Evolutionary conservation across 441 rosid species (phyloP).

Genomic region (Dalechampia spathulata): DNA sequence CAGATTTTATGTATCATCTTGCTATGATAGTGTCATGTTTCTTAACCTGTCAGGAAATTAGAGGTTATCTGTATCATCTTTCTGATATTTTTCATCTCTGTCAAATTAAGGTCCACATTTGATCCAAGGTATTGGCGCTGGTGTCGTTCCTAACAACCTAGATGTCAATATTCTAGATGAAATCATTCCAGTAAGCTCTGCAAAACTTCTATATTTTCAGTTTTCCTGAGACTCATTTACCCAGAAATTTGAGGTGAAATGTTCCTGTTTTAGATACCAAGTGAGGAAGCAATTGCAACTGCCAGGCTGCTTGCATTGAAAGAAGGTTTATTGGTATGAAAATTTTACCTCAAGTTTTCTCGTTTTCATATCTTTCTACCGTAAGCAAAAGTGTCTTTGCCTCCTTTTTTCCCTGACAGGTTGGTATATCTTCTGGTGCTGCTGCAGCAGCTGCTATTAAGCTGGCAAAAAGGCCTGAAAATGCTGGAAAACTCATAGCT

Average conservation of each 20-base stretch:
- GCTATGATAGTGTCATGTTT: too few species aligned
- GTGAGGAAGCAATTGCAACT: slow-evolving; percentile 77
- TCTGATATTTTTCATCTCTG: too few species aligned
- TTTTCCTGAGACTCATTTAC: too few species aligned
- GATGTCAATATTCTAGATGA: slow-evolving; percentile 37
- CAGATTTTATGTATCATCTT: too few species aligned
- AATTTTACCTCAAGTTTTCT: too few species aligned
- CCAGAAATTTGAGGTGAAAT: too few species aligned
- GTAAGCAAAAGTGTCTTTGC: too few species aligned
- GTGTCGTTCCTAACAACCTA: slow-evolving; percentile 34
- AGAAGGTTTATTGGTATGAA: slow-evolving; percentile 66
- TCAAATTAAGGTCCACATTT: slow-evolving; percentile 32
- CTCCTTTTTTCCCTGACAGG: slow-evolving; percentile 24
- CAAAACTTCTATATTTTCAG: background rate
- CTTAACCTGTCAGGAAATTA: too few species aligned
- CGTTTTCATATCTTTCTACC: too few species aligned
- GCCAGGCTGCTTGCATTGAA: slow-evolving; percentile 55
- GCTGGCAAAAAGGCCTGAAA: slow-evolving; percentile 43
- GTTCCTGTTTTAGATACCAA: slow-evolving; percentile 49
- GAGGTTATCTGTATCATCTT: too few species aligned
- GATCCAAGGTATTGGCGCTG: slow-evolving; percentile 58
- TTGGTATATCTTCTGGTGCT: slow-evolving; percentile 67
- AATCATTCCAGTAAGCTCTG: slow-evolving; percentile 35
- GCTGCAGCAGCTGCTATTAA: slow-evolving; percentile 50
- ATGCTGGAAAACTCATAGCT: slow-evolving; percentile 44